phyloP scores from a whole-genome alignment of 805 yeast species.

The Candida berthetii region DNA sequence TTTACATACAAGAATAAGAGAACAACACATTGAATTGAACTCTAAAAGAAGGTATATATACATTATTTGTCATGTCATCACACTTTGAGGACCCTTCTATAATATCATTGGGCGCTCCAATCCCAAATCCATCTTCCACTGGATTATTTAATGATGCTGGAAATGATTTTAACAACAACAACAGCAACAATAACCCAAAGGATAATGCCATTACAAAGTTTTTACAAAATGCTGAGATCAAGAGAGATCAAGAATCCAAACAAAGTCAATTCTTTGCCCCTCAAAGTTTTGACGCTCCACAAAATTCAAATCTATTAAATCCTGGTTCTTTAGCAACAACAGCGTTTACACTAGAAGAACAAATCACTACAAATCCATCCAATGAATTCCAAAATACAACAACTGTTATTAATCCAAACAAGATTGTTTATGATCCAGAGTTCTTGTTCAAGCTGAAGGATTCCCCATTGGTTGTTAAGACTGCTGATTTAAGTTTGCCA shows the following conservation, averaged over 20 bases:
- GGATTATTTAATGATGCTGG: neutral
- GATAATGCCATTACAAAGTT: conserved; percentile 18
- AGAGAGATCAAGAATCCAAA: conserved; percentile 9
- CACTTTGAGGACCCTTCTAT: conserved; percentile 15
- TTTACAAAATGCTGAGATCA: conserved; percentile 17
- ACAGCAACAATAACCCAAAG: neutral
- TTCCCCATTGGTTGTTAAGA: conserved; percentile 8
- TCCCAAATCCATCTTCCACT: neutral
- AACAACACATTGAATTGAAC: too few species aligned
- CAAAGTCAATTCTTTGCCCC: conserved; percentile 7
- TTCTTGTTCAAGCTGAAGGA: conserved; percentile 1
- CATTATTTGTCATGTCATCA: neutral
- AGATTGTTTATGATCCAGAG: conserved; percentile 14
- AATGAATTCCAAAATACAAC: conserved; percentile 8
- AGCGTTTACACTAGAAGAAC: too few species aligned
- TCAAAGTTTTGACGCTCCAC: conserved; percentile 1
- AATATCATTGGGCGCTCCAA: conserved; percentile 7
- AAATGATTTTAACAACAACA: neutral
- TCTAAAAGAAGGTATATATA: too few species aligned
- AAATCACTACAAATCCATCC: neutral
- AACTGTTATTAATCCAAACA: conserved; percentile 3
- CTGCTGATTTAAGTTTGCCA: conserved; percentile 15
- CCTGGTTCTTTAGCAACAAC: neutral
- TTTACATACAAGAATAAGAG: too few species aligned
- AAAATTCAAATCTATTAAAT: neutral